Evolutionary conservation across 2,329 filamentous ascomycete genomes (phyloP), one percentile per base, ranked within the genome.

Genomic region (Pseudocercospora fijiensis): DNA sequence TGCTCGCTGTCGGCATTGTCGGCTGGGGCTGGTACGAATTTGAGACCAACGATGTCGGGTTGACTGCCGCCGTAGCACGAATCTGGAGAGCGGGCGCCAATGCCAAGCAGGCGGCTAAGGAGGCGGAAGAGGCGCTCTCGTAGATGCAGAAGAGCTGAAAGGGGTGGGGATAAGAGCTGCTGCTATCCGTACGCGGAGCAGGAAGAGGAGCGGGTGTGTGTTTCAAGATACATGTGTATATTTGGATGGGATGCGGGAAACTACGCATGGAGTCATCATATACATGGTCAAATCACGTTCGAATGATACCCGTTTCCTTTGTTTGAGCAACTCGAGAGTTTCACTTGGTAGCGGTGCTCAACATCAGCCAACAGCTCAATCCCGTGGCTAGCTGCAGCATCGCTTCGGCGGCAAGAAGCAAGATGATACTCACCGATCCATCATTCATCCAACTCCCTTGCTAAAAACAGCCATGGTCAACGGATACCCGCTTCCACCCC

Each of bases 31-130:
- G 98, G 74, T 99, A 99, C 81, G 94, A 98, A 80, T 98, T 98
- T 74, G 95, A 99, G 88, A 99, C 95, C 30, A 98, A 97, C 76
- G 95, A 99, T 72, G 92, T 99, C 58, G 95, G 95, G 70, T 78
- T 99, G 65, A 96, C 92, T 8, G 94, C 96, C 84, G 89, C 88
- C 30, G 84, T 97, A 70, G 92, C 90, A 85, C 86, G 90, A 76
- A 82, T 98, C 67, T 99, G 95, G 95, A 91, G 85, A 74, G 94
- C 95, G 74, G 66, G 66, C 47, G 64, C 68, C 4, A 68, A 63
- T 33, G 66, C 68, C 45, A 65, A 68, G 61, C 64, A 70, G 43
- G 61, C 63, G n/a, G 63, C 64, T 20, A 53, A 65, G 37, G 53
- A 70, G 64, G 56, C 61, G 18, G 57, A 63, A 56, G 43, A 65